phyloP scores from a whole-genome alignment of 2,329 filamentous ascomycete species.

The Rhinocladiella similis region DNA sequence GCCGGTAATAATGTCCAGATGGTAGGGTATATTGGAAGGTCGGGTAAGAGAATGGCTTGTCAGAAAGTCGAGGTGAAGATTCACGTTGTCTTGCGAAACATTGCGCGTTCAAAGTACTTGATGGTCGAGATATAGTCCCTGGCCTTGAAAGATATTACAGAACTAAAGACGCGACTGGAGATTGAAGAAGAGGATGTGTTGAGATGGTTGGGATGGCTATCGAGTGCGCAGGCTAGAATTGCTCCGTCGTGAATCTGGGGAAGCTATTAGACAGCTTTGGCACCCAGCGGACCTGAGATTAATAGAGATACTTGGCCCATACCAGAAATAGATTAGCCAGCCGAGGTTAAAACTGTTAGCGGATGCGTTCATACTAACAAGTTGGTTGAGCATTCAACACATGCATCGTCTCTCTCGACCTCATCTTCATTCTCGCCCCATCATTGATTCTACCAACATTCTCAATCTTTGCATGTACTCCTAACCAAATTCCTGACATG shows the following conservation, averaged over 20 bases:
- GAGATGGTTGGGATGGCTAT: not conserved
- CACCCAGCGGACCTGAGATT: not conserved
- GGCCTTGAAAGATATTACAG: no score
- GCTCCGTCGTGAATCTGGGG: not conserved
- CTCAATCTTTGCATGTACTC: not conserved
- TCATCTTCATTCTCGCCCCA: not conserved
- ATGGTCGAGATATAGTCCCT: no score
- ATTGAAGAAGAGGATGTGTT: not conserved
- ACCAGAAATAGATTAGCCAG: not conserved
- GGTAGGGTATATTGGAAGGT: no score
- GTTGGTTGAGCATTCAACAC: constrained; percentile 1
- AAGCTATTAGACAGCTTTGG: not conserved
- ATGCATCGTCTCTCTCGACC: not conserved
- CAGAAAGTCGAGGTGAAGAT: no score
- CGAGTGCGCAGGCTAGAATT: not conserved
- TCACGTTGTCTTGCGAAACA: no score
- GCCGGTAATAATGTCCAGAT: no score
- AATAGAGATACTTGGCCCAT: not conserved
- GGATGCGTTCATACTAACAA: constrained; percentile 4
- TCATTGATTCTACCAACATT: not conserved
- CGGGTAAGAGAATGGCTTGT: no score
- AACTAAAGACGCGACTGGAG: no score
- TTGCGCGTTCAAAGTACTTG: no score
- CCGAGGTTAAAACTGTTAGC: not conserved
- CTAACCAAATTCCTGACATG: not conserved